Conservation (phyloP, 768 basidiomycete genomes). For the Collybiopsis luxurians region DNA sequence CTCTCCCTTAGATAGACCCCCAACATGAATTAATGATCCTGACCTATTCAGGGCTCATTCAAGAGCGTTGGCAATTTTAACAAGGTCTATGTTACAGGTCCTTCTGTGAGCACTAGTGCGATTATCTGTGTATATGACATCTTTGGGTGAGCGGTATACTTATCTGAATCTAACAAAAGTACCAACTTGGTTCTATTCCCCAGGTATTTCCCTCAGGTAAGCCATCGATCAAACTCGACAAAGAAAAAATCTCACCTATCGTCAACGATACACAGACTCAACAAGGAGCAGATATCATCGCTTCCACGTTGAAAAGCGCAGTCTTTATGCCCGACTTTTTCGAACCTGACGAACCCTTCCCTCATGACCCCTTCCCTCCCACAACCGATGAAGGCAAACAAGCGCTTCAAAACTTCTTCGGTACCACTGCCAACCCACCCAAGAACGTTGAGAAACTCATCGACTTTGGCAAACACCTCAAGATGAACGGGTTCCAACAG, state of each 20-base stretch:
- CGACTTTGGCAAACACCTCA: constrained; percentile 39
- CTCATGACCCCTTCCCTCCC: constrained; percentile 50
- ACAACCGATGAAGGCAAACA: constrained; percentile 49
- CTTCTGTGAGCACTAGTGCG: constrained; percentile 44
- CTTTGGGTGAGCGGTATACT: constrained; percentile 60
- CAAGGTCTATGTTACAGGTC: constrained; percentile 51
- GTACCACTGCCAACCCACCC: constrained; percentile 43
- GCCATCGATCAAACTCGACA: background rate
- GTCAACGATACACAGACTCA: constrained; percentile 36
- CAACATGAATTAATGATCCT: too few species aligned
- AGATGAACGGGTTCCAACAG: constrained; percentile 37
- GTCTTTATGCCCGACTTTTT: constrained; percentile 72
- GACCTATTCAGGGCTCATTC: constrained; percentile 47
- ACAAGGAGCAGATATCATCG: constrained; percentile 65
- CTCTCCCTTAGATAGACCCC: too few species aligned
- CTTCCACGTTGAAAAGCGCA: constrained; percentile 45
- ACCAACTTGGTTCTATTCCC: too few species aligned
- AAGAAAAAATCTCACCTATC: background rate
- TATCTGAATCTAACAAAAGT: too few species aligned
- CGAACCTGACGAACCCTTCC: constrained; percentile 48
- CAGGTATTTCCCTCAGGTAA: constrained; percentile 48
- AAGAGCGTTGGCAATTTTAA: constrained; percentile 47
- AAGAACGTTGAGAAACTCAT: constrained; percentile 37
- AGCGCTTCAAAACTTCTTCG: constrained; percentile 58
- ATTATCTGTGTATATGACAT: constrained; percentile 62